Percentiles rank a stretch among this genome's conserved stretches.
phyloP scores from a whole-genome alignment of 2,329 filamentous ascomycete species.

The Neurospora sp. region DNA sequence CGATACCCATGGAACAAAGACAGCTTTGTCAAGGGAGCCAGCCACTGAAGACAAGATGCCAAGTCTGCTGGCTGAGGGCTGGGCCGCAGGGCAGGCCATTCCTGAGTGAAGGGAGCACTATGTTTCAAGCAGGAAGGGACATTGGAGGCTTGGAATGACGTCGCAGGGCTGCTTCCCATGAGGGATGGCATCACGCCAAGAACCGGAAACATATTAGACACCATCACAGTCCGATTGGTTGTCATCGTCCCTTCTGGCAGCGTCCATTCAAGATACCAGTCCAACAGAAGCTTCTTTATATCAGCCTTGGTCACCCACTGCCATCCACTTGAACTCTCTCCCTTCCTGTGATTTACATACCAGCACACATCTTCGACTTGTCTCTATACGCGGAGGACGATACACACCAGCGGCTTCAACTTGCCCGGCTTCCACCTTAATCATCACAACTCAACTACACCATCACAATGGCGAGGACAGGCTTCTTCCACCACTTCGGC shows the following conservation, averaged over 20 bases:
- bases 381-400: not conserved
- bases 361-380: not conserved
- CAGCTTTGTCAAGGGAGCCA: not conserved
- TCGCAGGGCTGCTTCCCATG: not conserved
- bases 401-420: conserved; percentile 1
- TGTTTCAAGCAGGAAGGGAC: not conserved
- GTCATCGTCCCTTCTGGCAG: not conserved
- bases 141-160: not conserved
- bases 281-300: not conserved
- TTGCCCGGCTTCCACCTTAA: not conserved
- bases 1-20: not conserved
- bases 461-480: conserved; percentile 36
- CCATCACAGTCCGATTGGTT: not conserved
- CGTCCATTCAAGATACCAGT: not conserved
- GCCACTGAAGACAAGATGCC: not conserved
- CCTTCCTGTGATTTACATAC: not conserved
- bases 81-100: not conserved
- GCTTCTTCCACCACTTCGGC: conserved; percentile 47
- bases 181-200: conserved; percentile 1
- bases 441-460: conserved; percentile 2
- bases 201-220: not conserved
- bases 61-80: not conserved
- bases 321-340: not conserved
- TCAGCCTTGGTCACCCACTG: not conserved
- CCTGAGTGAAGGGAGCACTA: not conserved